Evolutionary conservation across 306 rosid species (phyloP), one percentile per base, ranked within the genome.

Genomic region (Rubus parviflorus): DNA sequence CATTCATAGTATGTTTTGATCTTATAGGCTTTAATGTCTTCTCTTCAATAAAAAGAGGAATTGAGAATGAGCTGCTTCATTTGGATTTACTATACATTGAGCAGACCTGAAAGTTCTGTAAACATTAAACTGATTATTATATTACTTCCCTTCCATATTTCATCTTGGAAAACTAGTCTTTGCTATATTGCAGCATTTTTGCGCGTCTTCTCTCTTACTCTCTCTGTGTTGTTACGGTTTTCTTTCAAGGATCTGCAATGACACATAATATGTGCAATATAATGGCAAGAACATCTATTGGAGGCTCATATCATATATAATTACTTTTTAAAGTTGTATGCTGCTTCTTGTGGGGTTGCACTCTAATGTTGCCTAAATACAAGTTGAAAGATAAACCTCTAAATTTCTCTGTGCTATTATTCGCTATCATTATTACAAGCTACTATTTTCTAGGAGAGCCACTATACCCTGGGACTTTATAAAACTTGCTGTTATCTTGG

Each of bases 401-500:
- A 11, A 60, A 8, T 40, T 75, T 41, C n/a, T 49, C 42, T 45
- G 52, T 22, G 17, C 15, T 5, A 9, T 14, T 78, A 22, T 41
- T 41, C 11, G 43, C 17, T 35, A 16, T n/a, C 12, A 7, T 56
- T 51, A 48, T 16, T 16, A 30, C 35, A 30, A 30, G 35, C 35
- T 30, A 22, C 22, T 13, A 46, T 80, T 52, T 19, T 61, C 52
- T 49, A 37, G 70, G 30, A 48, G 38, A 38, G 58, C 8, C 46
- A 17, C 41, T 51, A 4, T 1, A 42, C 42, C 63, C 37, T 48
- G 63, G n/a, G 23, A 43, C n/a, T 13, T 51, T 45, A 76, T 35
- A 68, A 38, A 35, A 30, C 7, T 63, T 46, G 46, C 43, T 58
- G 35, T 77, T 75, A 60, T 75, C 49, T 79, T 76, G 79, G 81